phyloP scores from a whole-genome alignment of 495 filamentous ascomycete species.

The Aspergillus affinis region DNA sequence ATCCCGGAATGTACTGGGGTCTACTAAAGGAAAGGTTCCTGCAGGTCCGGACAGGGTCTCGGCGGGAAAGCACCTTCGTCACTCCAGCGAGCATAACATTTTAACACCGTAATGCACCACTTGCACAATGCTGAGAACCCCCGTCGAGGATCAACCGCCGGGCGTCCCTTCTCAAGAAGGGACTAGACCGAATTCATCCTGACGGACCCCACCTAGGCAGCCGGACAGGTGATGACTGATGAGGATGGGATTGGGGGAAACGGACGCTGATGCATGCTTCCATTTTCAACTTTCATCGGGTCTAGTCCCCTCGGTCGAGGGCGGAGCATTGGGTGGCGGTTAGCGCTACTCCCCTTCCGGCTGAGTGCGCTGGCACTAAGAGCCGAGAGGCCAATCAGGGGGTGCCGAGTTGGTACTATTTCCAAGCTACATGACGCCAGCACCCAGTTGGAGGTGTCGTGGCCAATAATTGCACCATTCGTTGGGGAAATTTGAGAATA shows the following conservation, averaged over 20 bases:
- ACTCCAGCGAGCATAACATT: background rate
- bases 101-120: background rate
- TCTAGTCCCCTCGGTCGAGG: slow-evolving; percentile 26
- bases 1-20: slow-evolving; percentile 4
- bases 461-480: slow-evolving; percentile 25
- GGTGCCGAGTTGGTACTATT: slow-evolving; percentile 30
- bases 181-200: slow-evolving; percentile 4
- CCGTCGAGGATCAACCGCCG: background rate
- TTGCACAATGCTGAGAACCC: background rate
- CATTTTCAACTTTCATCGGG: slow-evolving; percentile 10
- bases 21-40: slow-evolving; percentile 25
- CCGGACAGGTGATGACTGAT: slow-evolving; percentile 1
- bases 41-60: slow-evolving; percentile 29
- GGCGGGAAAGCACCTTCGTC: slow-evolving; percentile 7
- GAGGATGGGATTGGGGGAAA: slow-evolving; percentile 6
- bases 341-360: slow-evolving; percentile 29
- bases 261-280: slow-evolving; percentile 11
- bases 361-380: slow-evolving; percentile 29
- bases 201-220: slow-evolving; percentile 7
- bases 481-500: slow-evolving; percentile 10
- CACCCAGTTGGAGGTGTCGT: slow-evolving; percentile 31
- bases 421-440: slow-evolving; percentile 42
- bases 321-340: slow-evolving; percentile 34
- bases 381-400: slow-evolving; percentile 30
- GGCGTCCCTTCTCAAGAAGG: background rate